A percentile compares a stretch with the other conserved stretches of the same genome.
Evolutionary conservation across 2,329 filamentous ascomycete genomes (phyloP).

Genomic region (Cladophialophora yegresii): DNA sequence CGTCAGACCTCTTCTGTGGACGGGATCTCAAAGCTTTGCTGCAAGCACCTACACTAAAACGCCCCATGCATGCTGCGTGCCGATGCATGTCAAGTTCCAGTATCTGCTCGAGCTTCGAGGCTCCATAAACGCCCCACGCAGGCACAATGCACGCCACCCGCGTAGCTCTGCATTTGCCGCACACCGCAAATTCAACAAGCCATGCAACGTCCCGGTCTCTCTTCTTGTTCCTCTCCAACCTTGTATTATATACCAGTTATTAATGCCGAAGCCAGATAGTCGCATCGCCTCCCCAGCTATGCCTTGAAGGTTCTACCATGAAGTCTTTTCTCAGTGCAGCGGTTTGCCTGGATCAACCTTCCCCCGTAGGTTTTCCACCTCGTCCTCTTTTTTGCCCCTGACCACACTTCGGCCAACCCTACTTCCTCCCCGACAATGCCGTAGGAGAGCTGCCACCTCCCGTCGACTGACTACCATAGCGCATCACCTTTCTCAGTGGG

Average conservation of each 20-base stretch:
- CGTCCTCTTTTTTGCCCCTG: neutral
- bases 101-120: conserved; percentile 3
- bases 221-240: neutral
- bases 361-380: neutral
- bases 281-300: neutral
- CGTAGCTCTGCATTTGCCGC: neutral
- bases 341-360: neutral
- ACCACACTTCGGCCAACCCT: neutral
- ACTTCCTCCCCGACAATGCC: neutral
- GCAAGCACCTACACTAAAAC: neutral
- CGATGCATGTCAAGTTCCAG: neutral
- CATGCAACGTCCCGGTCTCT: neutral
- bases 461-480: conserved; percentile 15
- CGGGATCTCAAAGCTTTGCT: neutral
- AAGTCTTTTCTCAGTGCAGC: neutral
- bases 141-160: conserved; percentile 2
- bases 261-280: neutral
- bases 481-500: conserved; percentile 28
- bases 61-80: neutral
- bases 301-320: neutral
- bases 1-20: neutral
- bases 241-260: neutral
- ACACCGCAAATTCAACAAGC: neutral
- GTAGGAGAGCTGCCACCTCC: conserved; percentile 10
- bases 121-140: neutral